Percentiles rank a stretch among this genome's conserved stretches.
Evolutionary conservation across 1,139 yeast genomes (phyloP).

Genomic region (Yamadazyma mexicana): DNA sequence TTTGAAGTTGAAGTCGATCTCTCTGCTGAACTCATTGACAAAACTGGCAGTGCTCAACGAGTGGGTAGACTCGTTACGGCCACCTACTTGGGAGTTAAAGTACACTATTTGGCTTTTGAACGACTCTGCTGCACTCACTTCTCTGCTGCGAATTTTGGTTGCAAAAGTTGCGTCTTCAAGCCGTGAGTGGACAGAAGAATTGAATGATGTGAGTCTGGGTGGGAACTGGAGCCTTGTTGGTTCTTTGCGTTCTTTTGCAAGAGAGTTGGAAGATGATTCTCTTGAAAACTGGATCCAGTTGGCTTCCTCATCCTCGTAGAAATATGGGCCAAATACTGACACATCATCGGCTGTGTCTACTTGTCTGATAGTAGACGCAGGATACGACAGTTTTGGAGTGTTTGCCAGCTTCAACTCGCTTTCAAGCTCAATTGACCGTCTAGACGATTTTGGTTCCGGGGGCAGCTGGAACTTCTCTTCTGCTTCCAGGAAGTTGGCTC

Average conservation of each 20-base stretch:
- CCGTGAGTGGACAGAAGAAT: slow-evolving; percentile 8
- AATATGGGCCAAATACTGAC: slow-evolving; percentile 2
- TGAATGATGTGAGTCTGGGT: slow-evolving; percentile 6
- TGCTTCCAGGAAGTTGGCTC: slow-evolving; percentile 3
- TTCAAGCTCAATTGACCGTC: background rate
- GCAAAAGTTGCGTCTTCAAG: slow-evolving; percentile 13
- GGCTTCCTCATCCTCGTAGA: slow-evolving; percentile 28
- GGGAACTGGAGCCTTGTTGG: slow-evolving; percentile 4
- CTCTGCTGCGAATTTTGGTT: slow-evolving; percentile 11
- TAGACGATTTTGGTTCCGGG: no score
- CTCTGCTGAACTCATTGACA: slow-evolving; percentile 31
- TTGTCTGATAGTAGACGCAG: slow-evolving; percentile 8
- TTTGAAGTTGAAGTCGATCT: slow-evolving; percentile 25
- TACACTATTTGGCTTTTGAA: slow-evolving; percentile 14
- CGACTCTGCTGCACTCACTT: slow-evolving; percentile 18
- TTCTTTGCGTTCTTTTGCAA: slow-evolving; percentile 2
- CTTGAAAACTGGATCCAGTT: slow-evolving; percentile 35
- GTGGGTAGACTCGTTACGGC: slow-evolving; percentile 23
- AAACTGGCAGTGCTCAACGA: slow-evolving; percentile 33
- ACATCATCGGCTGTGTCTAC: slow-evolving; percentile 16
- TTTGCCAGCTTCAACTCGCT: background rate
- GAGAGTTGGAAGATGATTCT: slow-evolving; percentile 13
- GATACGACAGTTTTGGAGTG: background rate
- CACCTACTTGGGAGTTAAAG: slow-evolving; percentile 12
- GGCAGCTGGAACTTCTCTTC: background rate